Evolutionary conservation across 2,329 filamentous ascomycete species (phyloP).

Genomic region (Claviceps fusiformis): DNA sequence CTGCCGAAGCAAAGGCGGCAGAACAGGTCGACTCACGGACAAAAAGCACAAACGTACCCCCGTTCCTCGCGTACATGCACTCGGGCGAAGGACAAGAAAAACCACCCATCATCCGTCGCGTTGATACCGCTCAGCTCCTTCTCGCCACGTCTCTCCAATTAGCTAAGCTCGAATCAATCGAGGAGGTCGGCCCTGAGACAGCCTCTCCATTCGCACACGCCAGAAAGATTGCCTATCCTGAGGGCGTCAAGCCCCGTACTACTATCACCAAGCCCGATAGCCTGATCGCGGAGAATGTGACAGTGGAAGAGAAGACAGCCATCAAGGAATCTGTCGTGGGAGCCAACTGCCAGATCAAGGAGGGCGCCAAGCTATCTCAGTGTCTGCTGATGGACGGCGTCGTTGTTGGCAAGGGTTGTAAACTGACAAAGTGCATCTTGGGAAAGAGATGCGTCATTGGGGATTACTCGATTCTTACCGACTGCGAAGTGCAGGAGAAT

Average conservation of each 20-base stretch:
- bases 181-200: constrained; percentile 43
- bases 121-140: constrained; percentile 75
- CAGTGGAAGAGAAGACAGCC: constrained; percentile 75
- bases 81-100: constrained; percentile 31
- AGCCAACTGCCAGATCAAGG: constrained; percentile 71
- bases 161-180: constrained; percentile 65
- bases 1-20: not conserved
- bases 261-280: constrained; percentile 74
- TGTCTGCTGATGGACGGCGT: constrained; percentile 91
- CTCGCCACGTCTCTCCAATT: constrained; percentile 72
- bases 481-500: constrained; percentile 89
- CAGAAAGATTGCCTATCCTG: constrained; percentile 70
- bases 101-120: constrained; percentile 63
- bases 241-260: constrained; percentile 65
- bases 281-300: constrained; percentile 78
- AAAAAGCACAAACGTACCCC: constrained; percentile 37
- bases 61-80: constrained; percentile 73
- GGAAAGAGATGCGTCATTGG: constrained; percentile 72
- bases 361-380: constrained; percentile 72
- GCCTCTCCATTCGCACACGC: constrained; percentile 64
- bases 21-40: not conserved
- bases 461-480: constrained; percentile 65
- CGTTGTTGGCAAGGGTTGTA: constrained; percentile 69
- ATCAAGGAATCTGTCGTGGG: constrained; percentile 89
- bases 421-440: constrained; percentile 76